Evolutionary conservation across 495 filamentous ascomycete species (phyloP).

Genomic region (Lepraria neglecta): DNA sequence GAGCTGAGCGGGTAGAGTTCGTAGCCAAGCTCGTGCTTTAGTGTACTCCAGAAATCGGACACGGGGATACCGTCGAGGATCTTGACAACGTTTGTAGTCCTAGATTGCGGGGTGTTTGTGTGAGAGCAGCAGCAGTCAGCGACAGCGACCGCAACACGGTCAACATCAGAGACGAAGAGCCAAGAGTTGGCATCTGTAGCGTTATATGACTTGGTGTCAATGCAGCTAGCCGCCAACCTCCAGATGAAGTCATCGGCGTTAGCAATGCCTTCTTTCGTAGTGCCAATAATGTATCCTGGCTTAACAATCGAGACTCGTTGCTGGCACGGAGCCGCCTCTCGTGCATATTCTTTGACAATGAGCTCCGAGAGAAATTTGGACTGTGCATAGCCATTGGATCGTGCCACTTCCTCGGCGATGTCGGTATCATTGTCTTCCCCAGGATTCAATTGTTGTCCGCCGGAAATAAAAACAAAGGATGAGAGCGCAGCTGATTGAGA

Average conservation of each 20-base stretch:
- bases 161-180: slow-evolving; percentile 30
- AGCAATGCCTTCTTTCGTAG: slow-evolving; percentile 24
- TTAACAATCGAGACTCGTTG: slow-evolving; percentile 25
- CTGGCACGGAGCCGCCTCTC: neutral
- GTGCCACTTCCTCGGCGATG: slow-evolving; percentile 9
- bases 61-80: slow-evolving; percentile 29
- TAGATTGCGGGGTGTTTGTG: neutral
- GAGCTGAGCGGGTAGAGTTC: slow-evolving; percentile 21
- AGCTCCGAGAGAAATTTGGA: slow-evolving; percentile 32
- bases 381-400: slow-evolving; percentile 31
- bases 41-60: slow-evolving; percentile 28
- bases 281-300: slow-evolving; percentile 32
- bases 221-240: slow-evolving; percentile 25
- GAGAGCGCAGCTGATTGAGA: slow-evolving; percentile 4
- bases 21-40: slow-evolving; percentile 25
- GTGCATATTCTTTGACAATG: slow-evolving; percentile 23
- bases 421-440: slow-evolving; percentile 15
- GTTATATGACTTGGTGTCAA: slow-evolving; percentile 21
- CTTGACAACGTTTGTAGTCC: slow-evolving; percentile 14
- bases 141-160: slow-evolving; percentile 25
- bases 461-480: slow-evolving; percentile 29
- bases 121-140: slow-evolving; percentile 5
- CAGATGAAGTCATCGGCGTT: slow-evolving; percentile 30
- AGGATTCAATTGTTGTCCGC: slow-evolving; percentile 26
- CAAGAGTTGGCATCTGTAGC: slow-evolving; percentile 21